phyloP scores from a whole-genome alignment of 2,329 filamentous ascomycete species.

The Pseudogymnoascus sp. region DNA sequence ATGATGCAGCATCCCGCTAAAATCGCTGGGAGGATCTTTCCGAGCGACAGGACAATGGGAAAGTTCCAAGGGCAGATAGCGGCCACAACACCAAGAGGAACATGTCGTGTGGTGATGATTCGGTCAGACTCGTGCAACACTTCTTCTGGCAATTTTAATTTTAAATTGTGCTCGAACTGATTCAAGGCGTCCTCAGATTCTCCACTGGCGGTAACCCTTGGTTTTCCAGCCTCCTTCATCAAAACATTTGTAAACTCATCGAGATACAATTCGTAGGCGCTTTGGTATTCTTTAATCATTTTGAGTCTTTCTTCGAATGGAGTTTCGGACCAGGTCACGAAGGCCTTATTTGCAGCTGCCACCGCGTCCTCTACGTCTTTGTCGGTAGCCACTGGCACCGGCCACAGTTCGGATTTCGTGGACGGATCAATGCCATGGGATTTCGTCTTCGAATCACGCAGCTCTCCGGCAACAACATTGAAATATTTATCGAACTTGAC shows the following conservation, averaged over 20 bases:
- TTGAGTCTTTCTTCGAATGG: conserved; percentile 38
- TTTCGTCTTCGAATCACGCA: not conserved
- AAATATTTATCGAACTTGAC: not conserved
- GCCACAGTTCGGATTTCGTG: conserved; percentile 17
- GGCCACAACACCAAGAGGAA: conserved; percentile 44
- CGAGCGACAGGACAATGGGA: conserved; percentile 40
- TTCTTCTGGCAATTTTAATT: conserved; percentile 38
- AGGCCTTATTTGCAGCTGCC: conserved; percentile 39
- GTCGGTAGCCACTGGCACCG: conserved; percentile 37
- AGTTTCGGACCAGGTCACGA: conserved; percentile 41
- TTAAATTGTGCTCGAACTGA: conserved; percentile 21
- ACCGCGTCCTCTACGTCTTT: conserved; percentile 42
- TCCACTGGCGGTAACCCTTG: conserved; percentile 26
- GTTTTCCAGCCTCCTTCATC: conserved; percentile 45
- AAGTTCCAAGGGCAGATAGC: conserved; percentile 60
- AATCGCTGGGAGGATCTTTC: conserved; percentile 46
- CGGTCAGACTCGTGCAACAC: conserved; percentile 43
- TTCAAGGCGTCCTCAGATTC: conserved; percentile 32
- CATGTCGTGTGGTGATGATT: conserved; percentile 38
- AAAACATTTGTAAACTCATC: conserved; percentile 39
- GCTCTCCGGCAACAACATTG: conserved; percentile 14
- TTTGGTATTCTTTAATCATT: conserved; percentile 31
- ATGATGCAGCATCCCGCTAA: conserved; percentile 50
- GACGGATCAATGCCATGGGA: conserved; percentile 23
- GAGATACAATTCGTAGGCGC: conserved; percentile 23